Evolutionary conservation across 768 basidiomycete species (phyloP).

Genomic region (Xerocomus spinulosus): DNA sequence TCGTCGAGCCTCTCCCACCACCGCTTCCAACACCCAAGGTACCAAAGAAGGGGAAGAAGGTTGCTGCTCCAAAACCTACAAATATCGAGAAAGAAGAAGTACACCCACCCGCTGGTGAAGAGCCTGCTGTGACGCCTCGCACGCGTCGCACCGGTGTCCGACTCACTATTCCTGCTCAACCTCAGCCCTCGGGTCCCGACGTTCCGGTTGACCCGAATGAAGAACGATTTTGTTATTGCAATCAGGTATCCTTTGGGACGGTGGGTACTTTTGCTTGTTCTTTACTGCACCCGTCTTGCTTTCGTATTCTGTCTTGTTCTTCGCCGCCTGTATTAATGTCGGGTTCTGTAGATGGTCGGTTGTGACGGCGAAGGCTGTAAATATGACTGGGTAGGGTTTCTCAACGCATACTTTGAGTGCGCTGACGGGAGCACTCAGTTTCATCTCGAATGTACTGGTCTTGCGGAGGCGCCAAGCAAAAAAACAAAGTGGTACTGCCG

Average conservation of each 20-base stretch:
- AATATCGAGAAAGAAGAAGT: constrained; percentile 19
- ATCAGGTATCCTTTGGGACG: constrained; percentile 75
- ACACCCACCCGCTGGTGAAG: constrained; percentile 7
- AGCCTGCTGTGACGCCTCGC: constrained; percentile 8
- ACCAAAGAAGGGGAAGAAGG: constrained; percentile 25
- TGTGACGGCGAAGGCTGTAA: constrained; percentile 72
- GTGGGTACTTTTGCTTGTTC: constrained; percentile 36
- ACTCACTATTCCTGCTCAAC: constrained; percentile 35
- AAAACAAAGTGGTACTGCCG: constrained; percentile 67
- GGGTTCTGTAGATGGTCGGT: constrained; percentile 72
- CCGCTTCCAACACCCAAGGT: constrained; percentile 12
- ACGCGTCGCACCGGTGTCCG: constrained; percentile 28
- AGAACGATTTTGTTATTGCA: constrained; percentile 75
- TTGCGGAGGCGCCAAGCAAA: constrained; percentile 53
- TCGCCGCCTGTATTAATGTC: not conserved
- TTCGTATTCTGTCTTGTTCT: not conserved
- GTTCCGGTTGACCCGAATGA: constrained; percentile 44
- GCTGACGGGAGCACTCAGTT: constrained; percentile 44
- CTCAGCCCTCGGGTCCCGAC: constrained; percentile 12
- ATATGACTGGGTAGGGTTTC: constrained; percentile 71
- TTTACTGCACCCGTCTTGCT: not conserved
- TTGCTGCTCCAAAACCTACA: constrained; percentile 5
- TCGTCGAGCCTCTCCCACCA: constrained; percentile 10
- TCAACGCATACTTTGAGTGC: not conserved
- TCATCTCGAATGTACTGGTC: constrained; percentile 63